These are phyloP conservation scores for Penicillium nordicum DNA, from an alignment of 2,329 filamentous ascomycete species.

Conservation along the genomic window DNA sequence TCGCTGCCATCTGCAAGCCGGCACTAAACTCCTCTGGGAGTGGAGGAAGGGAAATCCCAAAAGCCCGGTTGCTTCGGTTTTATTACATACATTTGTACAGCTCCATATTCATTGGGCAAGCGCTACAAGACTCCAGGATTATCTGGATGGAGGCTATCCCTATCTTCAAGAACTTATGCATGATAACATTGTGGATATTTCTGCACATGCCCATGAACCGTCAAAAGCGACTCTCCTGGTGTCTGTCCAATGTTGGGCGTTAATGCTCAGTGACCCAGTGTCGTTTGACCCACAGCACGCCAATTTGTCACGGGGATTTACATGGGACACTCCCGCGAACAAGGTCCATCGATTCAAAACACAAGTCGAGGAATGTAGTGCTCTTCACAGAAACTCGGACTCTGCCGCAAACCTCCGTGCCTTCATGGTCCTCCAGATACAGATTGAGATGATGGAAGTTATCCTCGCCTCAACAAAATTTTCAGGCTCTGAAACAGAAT, in stretches of 20 bases:
- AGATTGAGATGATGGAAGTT: background rate
- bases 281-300: background rate
- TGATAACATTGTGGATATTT: background rate
- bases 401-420: background rate
- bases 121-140: background rate
- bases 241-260: background rate
- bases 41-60: slow-evolving; percentile 1
- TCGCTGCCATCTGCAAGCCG: slow-evolving; percentile 4
- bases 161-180: background rate
- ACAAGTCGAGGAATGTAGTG: background rate
- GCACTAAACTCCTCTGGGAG: background rate
- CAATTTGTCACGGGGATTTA: background rate
- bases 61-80: background rate
- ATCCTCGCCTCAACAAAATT: background rate
- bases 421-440: background rate
- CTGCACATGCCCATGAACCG: background rate
- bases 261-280: background rate
- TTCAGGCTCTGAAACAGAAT: background rate
- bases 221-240: background rate
- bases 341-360: background rate
- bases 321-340: background rate
- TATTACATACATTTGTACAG: slow-evolving; percentile 6
- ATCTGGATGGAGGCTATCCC: background rate
- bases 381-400: background rate
- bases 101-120: slow-evolving; percentile 7